Base-by-base conservation (phyloP, 2,329 filamentous ascomycete genomes). In the Fusarium metavorans region DNA sequence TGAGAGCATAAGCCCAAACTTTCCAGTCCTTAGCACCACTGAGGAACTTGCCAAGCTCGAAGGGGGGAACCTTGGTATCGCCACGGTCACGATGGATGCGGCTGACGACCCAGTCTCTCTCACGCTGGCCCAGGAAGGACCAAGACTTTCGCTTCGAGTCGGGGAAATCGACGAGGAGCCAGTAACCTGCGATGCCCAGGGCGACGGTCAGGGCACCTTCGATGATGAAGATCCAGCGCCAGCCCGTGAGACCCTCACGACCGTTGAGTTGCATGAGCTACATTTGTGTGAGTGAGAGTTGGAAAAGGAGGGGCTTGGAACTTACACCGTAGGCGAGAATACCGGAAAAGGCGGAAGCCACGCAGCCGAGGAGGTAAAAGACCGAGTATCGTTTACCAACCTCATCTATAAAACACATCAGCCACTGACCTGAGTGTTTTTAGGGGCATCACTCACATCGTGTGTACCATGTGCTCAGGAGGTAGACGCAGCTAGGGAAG, bases 401-500 rank as follows among this genome's bases (percentile, higher is more conserved):
- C 81, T 94, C 92, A 75, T 90, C 92, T 86, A 37, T 3, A 10
- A 23, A 18, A 60, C 5, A 20, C 39, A 57, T 67, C 41, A 72
- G 65, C 57, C 34, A 45, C 30, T 30, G 16, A 32, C 13, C 9
- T 4, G 0, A 1, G 4, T 23, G 2, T 14, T 14, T 1, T 4
- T 5, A 5, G 7, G 8, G 9, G 2, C 3, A 16, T 5, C 11
- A 80, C 87, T 85, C 81, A 90, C 88, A 92, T 81, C 91, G 83
- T 0, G 91, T 92, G 78, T 93, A 94, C 92, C 92, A 95, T 39
- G 91, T 93, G 69, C 89, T 92, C n/a, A 95, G 87, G 7, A 94
- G 84, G 78, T 94, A 94, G 0, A 93, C 91, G 60, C 89, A 92
- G 61, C 89, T 89, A 0, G 92, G 92, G 81, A 94, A 94, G 82